A percentile compares a stretch with the other conserved stretches of the same genome.
Conservation (phyloP, 768 basidiomycete genomes). For the Pholiota molesta region DNA sequence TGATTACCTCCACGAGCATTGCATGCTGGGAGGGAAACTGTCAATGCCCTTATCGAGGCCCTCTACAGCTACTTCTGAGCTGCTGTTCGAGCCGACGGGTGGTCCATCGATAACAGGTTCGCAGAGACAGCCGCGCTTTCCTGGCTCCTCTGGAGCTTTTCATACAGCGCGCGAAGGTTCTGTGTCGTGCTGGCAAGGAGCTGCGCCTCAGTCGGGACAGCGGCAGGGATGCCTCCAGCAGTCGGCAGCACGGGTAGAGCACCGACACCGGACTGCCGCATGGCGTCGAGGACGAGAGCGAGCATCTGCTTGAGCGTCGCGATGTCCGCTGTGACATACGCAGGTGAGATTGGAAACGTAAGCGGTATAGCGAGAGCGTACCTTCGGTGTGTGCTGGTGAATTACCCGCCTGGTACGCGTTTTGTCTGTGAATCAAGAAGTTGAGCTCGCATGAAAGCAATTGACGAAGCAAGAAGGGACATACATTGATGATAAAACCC, state of each 20-base stretch:
- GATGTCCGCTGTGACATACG: conserved; percentile 43
- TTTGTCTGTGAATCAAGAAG: conserved; percentile 32
- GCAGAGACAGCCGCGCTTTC: conserved; percentile 59
- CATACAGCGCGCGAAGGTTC: conserved; percentile 50
- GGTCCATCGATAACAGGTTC: conserved; percentile 30
- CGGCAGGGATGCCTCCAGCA: not conserved
- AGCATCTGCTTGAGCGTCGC: conserved; percentile 54
- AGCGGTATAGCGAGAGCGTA: conserved; percentile 23
- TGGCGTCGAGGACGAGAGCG: conserved; percentile 44
- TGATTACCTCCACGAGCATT: too few relatives aligned
- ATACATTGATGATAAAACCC: conserved; percentile 56
- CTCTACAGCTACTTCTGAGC: not conserved
- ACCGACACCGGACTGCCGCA: conserved; percentile 66
- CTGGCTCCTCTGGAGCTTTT: conserved; percentile 53
- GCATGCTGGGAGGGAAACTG: too few relatives aligned
- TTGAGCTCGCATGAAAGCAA: too few relatives aligned
- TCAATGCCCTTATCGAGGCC: too few relatives aligned
- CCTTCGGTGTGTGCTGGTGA: conserved; percentile 60
- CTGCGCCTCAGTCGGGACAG: conserved; percentile 46
- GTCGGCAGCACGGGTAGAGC: conserved; percentile 54
- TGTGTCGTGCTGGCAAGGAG: conserved; percentile 44
- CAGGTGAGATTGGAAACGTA: not conserved
- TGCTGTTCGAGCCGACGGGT: not conserved
- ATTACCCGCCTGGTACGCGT: conserved; percentile 60
- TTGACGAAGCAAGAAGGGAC: conserved; percentile 20